Evolutionary conservation across 2,329 filamentous ascomycete species (phyloP), one percentile per base, ranked within the genome.

Genomic region (Scedosporium boydii): DNA sequence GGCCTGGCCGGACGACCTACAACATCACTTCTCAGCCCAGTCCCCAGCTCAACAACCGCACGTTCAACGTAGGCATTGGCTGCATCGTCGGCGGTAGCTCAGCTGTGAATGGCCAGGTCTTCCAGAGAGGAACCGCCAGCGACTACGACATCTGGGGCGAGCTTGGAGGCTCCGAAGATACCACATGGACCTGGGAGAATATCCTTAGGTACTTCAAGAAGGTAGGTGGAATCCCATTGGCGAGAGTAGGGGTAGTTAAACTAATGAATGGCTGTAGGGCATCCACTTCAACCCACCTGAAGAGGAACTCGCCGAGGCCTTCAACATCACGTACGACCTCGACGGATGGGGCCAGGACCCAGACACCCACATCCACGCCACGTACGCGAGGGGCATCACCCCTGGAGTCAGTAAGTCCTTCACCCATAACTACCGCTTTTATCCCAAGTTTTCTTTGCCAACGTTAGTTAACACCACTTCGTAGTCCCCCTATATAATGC

Each of bases 161-260:
- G 2, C 66, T 82, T 1, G 79, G 78, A 0, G 79, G 80, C 44
- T 67, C 73, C 0, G 77, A 75, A 2, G 53, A 65, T 23, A 59
- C 16, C 65, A 60, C 65, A 18, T 79, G 76, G 70, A 69, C 76
- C 16, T 72, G 70, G 70, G 60, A 68, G n/a, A 62, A 68, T 7
- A 34, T 81, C 7, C 68, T 76, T 0, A 77, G 75, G 0, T 80
- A 79, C 44, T 75, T 81, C 64, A 74, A 72, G 42, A 79, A 79
- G 67, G 76, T 73, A n/a, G 59, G 41, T 3, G 2, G 42, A 4
- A 10, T 18, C 23, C 1, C n/a, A 29, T 57, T 38, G 26, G 26
- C 26, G 2, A 38, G 34, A 9, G 34, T 1, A 38, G 34, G 12
- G 53, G 3, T 2, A 7, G 5, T 10, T 6, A 57, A 57, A 12